These are phyloP conservation scores for Pachysandra terminalis DNA, from an alignment of 164 flowering plant species.

Conservation along the genomic window DNA sequence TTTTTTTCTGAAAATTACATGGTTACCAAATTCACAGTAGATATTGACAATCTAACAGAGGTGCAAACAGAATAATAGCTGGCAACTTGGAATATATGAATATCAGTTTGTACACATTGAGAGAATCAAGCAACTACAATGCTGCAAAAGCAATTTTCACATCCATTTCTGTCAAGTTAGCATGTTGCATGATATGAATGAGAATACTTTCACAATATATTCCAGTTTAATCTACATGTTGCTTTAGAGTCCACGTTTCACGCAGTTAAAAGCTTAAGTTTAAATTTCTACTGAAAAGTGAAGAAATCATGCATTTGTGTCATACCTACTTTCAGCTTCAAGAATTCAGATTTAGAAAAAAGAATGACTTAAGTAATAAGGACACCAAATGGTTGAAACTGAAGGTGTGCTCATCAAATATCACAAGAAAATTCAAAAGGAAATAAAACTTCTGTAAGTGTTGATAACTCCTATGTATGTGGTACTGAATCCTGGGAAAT, in stretches of 20 bases:
- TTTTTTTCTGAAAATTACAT: too few relatives aligned
- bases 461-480: background rate
- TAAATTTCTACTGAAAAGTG: background rate
- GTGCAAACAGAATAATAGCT: background rate
- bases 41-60: background rate
- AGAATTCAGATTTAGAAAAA: background rate
- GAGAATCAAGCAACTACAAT: background rate
- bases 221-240: too few relatives aligned
- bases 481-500: background rate
- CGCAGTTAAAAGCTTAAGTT: background rate
- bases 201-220: too few relatives aligned
- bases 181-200: too few relatives aligned
- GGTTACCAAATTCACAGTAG: background rate
- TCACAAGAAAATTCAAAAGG: too few relatives aligned
- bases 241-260: too few relatives aligned
- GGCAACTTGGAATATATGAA: background rate
- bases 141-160: background rate
- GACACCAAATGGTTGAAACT: too few relatives aligned
- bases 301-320: too few relatives aligned
- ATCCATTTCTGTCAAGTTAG: background rate
- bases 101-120: background rate
- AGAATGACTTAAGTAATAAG: background rate
- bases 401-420: too few relatives aligned
- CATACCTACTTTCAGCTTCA: background rate
- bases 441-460: too few relatives aligned